Base-by-base conservation (phyloP, 306 rosid genomes). In the Gleditsia sinensis region DNA sequence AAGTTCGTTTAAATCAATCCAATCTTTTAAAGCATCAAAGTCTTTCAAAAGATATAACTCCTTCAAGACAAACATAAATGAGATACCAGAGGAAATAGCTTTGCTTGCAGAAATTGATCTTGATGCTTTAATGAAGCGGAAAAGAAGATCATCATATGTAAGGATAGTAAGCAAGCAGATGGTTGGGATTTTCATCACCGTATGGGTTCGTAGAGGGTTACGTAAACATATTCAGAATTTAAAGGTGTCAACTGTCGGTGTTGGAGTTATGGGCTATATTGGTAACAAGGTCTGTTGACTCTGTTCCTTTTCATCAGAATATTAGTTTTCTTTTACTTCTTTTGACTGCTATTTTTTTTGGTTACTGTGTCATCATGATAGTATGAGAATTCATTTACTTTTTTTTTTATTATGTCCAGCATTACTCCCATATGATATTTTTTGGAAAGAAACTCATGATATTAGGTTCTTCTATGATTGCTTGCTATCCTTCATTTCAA, bases 191-290 rank as follows among this genome's bases (percentile, higher is more conserved):
- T 94, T 88, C 88, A 80, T 94, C 63, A 85, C 97, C 30, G 25
- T 94, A 13, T 94, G 98, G 98, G 97, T 88, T 48, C 97, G 98
- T 32, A 84, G 91, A 77, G 81, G 89, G 76, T 83, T 94, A 87
- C 90, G 96, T 7, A 89, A 88, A 70, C 97, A 94, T 80, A 94
- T 94, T 81, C 96, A 88, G 77, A 94, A 91, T 49, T 58, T 89
- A 33, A 91, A 94, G 79, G 97, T 94, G 50, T 94, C 98, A 63
- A 91, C 87, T 60, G 97, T 91, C 69, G 98, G 98, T 68, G 98
- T 94, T 83, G 98, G 98, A 61, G 92, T 94, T 51, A 91, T 94
- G 98, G 98, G 98, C 73, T 94, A 89, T 72, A 94, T 91, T 75
- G 98, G 98, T 34, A 94, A 94, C 94, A 94, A 94, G 98, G 98